Percentiles rank a stretch among this genome's conserved stretches.
Evolutionary conservation across 169 alveolate species (phyloP).

Genomic region (Cryptosporidium ryanae): DNA sequence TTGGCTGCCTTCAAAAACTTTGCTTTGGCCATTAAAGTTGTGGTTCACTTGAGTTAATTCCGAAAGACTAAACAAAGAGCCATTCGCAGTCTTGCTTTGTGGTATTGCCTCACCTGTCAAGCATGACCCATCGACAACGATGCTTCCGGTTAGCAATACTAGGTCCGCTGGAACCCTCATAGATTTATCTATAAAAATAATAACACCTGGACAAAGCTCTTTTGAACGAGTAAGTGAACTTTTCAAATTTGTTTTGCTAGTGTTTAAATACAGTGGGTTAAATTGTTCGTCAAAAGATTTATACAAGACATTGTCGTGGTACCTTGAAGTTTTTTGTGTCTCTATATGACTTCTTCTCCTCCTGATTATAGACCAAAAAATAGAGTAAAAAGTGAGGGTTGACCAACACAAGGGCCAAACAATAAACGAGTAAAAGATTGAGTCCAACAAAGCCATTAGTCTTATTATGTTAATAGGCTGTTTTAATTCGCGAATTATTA

Average conservation of each 20-base stretch:
- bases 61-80: not conserved
- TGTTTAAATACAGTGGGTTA: not conserved
- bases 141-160: conserved; percentile 82
- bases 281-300: conserved; percentile 9
- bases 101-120: conserved; percentile 86
- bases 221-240: conserved; percentile 3
- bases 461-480: conserved; percentile 23
- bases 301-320: conserved; percentile 25
- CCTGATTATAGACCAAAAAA: conserved; percentile 30
- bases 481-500: conserved; percentile 13
- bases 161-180: conserved; percentile 87
- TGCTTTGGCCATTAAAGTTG: not conserved
- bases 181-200: conserved; percentile 81
- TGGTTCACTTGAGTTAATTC: not conserved
- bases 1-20: conserved; percentile 42
- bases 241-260: not conserved
- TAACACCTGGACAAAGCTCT: conserved; percentile 87
- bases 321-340: conserved; percentile 11
- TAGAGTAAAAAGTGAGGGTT: conserved; percentile 29
- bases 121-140: conserved; percentile 85
- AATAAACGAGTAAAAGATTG: conserved; percentile 56
- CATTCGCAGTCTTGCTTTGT: conserved; percentile 16
- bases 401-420: conserved; percentile 75
- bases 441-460: conserved; percentile 30
- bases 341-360: conserved; percentile 4